Evolutionary conservation across 208 protist species (phyloP).

Genomic region (Leishmania tarentolae): DNA sequence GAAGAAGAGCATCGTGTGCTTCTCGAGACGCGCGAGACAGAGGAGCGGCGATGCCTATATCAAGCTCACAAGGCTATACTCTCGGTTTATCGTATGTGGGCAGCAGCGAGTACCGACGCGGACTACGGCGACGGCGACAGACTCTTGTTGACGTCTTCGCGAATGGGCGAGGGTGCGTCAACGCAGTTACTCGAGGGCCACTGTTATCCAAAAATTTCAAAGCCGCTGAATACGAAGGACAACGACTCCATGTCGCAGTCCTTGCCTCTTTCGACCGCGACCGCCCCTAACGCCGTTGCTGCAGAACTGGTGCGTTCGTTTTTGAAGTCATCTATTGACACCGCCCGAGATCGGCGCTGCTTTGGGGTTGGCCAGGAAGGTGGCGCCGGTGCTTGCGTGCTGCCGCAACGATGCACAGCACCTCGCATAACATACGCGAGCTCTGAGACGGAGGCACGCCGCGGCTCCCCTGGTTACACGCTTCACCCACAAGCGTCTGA

Average conservation of each 20-base stretch:
- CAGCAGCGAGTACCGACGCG: not conserved
- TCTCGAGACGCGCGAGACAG: conserved; percentile 31
- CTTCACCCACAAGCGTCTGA: conserved; percentile 1
- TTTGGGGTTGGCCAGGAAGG: not conserved
- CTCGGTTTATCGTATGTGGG: conserved; percentile 36
- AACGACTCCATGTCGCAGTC: not conserved
- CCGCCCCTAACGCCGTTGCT: not conserved
- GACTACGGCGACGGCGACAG: conserved; percentile 16
- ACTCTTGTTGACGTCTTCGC: not conserved
- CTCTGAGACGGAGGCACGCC: not conserved
- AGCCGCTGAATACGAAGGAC: not conserved
- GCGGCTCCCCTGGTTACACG: not conserved
- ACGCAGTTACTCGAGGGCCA: conserved; percentile 2
- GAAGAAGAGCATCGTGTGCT: conserved; percentile 41
- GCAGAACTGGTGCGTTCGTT: conserved; percentile 15
- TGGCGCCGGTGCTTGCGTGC: not conserved
- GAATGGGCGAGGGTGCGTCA: not conserved
- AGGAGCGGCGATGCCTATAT: conserved; percentile 38
- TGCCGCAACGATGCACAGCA: not conserved
- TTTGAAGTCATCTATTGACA: conserved; percentile 16
- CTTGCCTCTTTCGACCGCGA: not conserved
- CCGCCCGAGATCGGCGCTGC: conserved; percentile 20
- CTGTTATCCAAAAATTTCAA: not conserved
- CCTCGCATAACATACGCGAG: not conserved
- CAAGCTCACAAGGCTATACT: conserved; percentile 30